Percentiles rank a stretch among this genome's conserved stretches.
phyloP scores from a whole-genome alignment of 140 eudicot species.

The Cichorium intybus region DNA sequence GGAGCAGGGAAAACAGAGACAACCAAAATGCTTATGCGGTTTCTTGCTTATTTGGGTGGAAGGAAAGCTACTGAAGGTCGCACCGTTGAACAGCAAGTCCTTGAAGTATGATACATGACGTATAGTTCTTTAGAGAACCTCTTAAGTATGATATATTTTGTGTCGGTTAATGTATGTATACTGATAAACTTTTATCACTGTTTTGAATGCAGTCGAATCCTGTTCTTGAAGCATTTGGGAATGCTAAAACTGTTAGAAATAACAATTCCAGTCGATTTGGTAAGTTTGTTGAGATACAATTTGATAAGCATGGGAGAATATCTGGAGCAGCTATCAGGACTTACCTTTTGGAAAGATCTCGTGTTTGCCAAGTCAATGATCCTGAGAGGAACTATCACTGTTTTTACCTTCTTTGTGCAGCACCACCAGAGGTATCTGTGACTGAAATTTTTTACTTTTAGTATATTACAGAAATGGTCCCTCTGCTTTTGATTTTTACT shows the following conservation, averaged over 20 bases:
- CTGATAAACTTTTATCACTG: slow-evolving; percentile 11
- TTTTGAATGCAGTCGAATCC: slow-evolving; percentile 90
- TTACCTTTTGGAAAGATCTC: slow-evolving; percentile 95
- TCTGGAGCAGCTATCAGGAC: slow-evolving; percentile 99
- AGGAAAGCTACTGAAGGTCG: slow-evolving; percentile 97
- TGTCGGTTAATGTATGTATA: neutral
- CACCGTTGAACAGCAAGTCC: slow-evolving; percentile 99
- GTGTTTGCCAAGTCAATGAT: slow-evolving; percentile 93
- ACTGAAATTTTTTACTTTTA: neutral
- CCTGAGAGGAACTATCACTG: slow-evolving; percentile 99
- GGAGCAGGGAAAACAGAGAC: slow-evolving; percentile 99
- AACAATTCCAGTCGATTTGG: slow-evolving; percentile 99
- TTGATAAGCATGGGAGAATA: slow-evolving; percentile 96
- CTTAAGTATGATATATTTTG: slow-evolving; percentile 9
- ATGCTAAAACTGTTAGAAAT: slow-evolving; percentile 99
- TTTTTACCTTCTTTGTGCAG: slow-evolving; percentile 98
- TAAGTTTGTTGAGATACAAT: slow-evolving; percentile 98
- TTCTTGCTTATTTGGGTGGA: slow-evolving; percentile 97
- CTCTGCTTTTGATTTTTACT: too few relatives aligned
- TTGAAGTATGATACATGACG: slow-evolving; percentile 75
- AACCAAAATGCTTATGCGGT: slow-evolving; percentile 98
- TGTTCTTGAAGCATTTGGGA: slow-evolving; percentile 99
- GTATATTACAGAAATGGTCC: neutral
- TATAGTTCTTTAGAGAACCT: slow-evolving; percentile 35
- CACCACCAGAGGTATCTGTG: slow-evolving; percentile 83